phyloP scores from a whole-genome alignment of 2,329 filamentous ascomycete species.

The Scedosporium aurantiacum region DNA sequence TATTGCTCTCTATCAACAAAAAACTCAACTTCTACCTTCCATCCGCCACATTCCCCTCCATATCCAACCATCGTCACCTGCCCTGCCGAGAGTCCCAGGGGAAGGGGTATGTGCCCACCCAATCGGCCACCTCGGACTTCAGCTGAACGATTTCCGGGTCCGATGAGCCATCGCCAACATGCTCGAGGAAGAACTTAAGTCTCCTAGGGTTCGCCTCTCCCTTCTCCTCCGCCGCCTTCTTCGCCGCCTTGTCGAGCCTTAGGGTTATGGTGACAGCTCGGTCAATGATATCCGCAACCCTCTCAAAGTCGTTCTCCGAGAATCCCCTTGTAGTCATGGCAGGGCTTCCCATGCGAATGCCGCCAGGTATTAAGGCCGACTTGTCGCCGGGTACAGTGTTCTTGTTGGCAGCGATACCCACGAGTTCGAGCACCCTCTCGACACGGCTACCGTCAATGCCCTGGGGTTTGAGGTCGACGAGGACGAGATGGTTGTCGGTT shows the following conservation, averaged over 20 bases:
- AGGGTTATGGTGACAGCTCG: conserved; percentile 70
- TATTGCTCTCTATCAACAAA: background rate
- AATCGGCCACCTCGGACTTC: conserved; percentile 64
- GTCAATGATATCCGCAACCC: conserved; percentile 78
- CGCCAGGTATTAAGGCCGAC: conserved; percentile 85
- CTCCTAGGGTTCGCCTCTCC: conserved; percentile 55
- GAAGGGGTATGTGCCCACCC: conserved; percentile 63
- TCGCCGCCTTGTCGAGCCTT: conserved; percentile 61
- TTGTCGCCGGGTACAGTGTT: conserved; percentile 96
- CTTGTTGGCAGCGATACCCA: conserved; percentile 97
- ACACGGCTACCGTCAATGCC: conserved; percentile 80
- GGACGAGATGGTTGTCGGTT: conserved; percentile 93
- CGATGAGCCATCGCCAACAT: conserved; percentile 55
- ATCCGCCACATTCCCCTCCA: background rate
- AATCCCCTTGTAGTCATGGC: conserved; percentile 98
- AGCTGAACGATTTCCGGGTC: conserved; percentile 63
- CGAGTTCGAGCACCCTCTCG: conserved; percentile 80
- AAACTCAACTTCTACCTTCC: background rate
- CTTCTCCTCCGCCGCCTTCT: conserved; percentile 55
- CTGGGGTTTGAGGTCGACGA: conserved; percentile 83
- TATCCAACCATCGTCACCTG: background rate
- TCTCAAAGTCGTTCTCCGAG: conserved; percentile 73
- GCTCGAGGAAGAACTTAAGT: conserved; percentile 57
- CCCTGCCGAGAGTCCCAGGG: conserved; percentile 46
- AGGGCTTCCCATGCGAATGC: conserved; percentile 85